These are phyloP conservation scores for Hirsutella rhossiliensis DNA, from an alignment of 2,329 filamentous ascomycete species.

Conservation along the genomic window DNA sequence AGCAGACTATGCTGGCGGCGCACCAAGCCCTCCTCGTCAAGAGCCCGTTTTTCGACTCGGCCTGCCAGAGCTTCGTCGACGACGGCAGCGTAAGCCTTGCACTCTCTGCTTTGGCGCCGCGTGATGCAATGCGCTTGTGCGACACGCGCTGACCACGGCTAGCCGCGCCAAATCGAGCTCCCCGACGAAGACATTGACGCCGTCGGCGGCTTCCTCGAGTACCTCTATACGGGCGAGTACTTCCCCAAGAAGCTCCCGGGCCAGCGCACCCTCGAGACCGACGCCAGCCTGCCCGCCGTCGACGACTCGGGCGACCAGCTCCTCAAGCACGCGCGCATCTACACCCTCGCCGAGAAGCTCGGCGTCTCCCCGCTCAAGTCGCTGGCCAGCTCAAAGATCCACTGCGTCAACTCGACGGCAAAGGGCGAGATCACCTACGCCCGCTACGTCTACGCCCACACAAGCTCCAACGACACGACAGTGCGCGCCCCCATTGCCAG, in stretches of 20 bases:
- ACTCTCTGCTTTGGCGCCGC: background rate
- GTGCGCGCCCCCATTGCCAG: conserved; percentile 78
- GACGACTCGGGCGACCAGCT: conserved; percentile 76
- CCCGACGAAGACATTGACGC: conserved; percentile 21
- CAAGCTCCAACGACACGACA: conserved; percentile 51
- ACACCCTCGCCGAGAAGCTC: conserved; percentile 77
- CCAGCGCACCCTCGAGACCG: conserved; percentile 55
- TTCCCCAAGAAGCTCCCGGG: conserved; percentile 58
- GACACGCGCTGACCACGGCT: background rate
- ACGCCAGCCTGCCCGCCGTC: conserved; percentile 50
- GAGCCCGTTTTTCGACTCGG: conserved; percentile 62
- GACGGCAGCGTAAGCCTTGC: conserved; percentile 43
- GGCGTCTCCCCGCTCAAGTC: conserved; percentile 55
- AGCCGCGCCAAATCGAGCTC: conserved; percentile 58
- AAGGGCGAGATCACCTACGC: conserved; percentile 88
- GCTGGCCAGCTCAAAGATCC: conserved; percentile 79
- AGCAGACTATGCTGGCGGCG: conserved; percentile 54
- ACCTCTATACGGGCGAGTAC: conserved; percentile 37
- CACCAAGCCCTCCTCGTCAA: conserved; percentile 66
- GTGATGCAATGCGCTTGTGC: background rate
- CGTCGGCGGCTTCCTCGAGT: conserved; percentile 28
- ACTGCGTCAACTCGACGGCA: conserved; percentile 78
- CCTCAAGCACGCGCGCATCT: conserved; percentile 78
- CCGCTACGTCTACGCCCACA: conserved; percentile 78
- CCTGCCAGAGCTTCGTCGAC: conserved; percentile 48